Evolutionary conservation across 257 asterid species (phyloP), one percentile per base, ranked within the genome.

Genomic region (Oldenlandia corymbosa): DNA sequence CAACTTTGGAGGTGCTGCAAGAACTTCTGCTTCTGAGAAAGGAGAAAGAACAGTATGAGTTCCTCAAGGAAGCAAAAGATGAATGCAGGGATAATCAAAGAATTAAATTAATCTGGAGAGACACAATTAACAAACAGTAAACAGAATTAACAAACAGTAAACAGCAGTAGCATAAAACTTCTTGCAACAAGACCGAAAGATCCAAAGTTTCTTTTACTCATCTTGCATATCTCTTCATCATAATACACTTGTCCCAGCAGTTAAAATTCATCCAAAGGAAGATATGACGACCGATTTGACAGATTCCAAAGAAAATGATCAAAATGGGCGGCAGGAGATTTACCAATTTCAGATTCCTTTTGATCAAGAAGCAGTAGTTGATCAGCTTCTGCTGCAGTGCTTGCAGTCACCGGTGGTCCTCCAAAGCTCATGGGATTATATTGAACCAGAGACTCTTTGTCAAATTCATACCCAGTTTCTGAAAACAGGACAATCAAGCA

Each of bases 341-440:
- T 79, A 91, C 96, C 95, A 65, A 83, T 80, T 57, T 83, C 83
- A 58, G 97, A 80, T 62, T 92, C 89, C 76, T 78, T 85, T 71
- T 82, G 85, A 68, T 80, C 77, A 63, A 12, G 79, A 28, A 39
- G 72, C 67, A 71, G 76, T 50, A 88, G 80, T 67, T 77, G 80
- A 73, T 87, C 79, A 20, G 95, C 95, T 80, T 92, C 95, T 74
- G 84, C 97, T 64, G 45, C 10, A 0, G 97, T 81, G 45, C 79
- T 78, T 3, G 80, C 55, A 55, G 85, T 76, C 41, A 92, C 79
- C 5, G 98, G 98, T 14, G 96, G 95, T 16, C 95, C 98, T 74
- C 96, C 98, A 77, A 88, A 91, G 70, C 85, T 87, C 98, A 89
- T 92, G 78, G 84, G 95, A 66, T 92, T 84, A 60, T 92, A 92